Base-by-base conservation (phyloP, 306 rosid genomes). In the Delonix regia region DNA sequence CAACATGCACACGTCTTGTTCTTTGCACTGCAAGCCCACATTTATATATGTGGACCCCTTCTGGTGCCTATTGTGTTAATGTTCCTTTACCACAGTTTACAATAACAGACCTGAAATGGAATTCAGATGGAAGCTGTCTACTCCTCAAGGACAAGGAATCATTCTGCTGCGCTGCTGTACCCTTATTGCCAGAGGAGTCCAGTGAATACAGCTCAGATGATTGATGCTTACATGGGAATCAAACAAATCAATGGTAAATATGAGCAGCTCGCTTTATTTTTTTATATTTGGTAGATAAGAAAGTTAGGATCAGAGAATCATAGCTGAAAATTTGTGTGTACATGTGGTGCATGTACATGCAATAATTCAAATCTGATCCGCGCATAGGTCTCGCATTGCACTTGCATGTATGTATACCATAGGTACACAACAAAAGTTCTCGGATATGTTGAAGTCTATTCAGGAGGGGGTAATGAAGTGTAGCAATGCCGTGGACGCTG, bases 31-130 rank as follows among this genome's bases (percentile, higher is more conserved):
- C 97, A 67, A 95, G 98, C 83, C 74, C 94, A 19, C 97, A 92
- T 83, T 71, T 95, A 82, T 95, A 89, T 71, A 91, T 95, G 94
- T 95, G 99, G 99, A 95, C 99, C 11, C 98, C 99, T 0, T 83
- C 93, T 0, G 98, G 99, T 0, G 97, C 98, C 42, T 95, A 86
- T 48, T 95, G 98, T 34, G 98, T 91, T 53, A 85, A 89, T 48
- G 86, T 85, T 74, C 99, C 99, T 0, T 86, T 81, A 19, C 89
- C 90, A 3, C 95, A 87, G 74, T 88, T 89, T 76, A 76, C 82
- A 47, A 83, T 88, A 62, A 83, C 87, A 4, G 98, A 95, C 84
- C 89, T 95, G 73, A 92, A 91, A 82, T 95, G 99, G 99, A 95
- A 92, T 86, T 88, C 89, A 3, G 93, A 92, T 88, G 99, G 99